Evolutionary conservation across 2,329 filamentous ascomycete species (phyloP), one percentile per base, ranked within the genome.

Genomic region (Stagonosporopsis tanaceti): DNA sequence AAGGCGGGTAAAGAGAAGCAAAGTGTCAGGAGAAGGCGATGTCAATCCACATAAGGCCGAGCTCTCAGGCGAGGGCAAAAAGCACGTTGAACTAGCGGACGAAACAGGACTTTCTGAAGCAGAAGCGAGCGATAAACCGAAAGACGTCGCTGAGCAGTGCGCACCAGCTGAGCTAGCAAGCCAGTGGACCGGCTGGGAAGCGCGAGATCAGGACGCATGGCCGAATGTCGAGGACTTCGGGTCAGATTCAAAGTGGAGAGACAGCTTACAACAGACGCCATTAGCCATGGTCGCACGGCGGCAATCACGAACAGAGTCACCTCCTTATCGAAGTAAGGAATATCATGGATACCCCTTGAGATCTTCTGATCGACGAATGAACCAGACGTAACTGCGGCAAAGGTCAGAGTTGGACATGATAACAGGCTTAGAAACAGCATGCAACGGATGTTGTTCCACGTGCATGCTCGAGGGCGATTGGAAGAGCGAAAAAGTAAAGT

Each of bases 231-330:
- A n/a, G 15, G 11, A 25, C 2, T 6, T 3, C 14, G 6, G 17
- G 17, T 2, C 20, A 37, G 14, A 6, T 7, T 9, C 6, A 37
- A 22, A 28, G 7, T 6, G 7, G 14, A 28, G 34, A 8, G 9
- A 17, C 34, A 38, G 45, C 15, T 17, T 47, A 17, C 24, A 47
- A n/a, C 24, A 47, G 45, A 47, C 45, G 22, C 45, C 34, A 20
- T 9, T 38, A 12, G 45, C n/a, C 7, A 11, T 28, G 32, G 25
- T 28, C 17, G 24, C 32, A 12, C 28, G 32, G 22, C 15, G 15
- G 3, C 17, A 15, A 34, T 34, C 15, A 15, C 4, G 30, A n/a
- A 34, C 32, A n/a, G 14, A 34, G 14, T 14, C 14, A n/a, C 4
- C 6, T 34, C 4, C 14, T 34, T 6, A 5, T 34, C 32, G 14